A percentile compares a stretch with the other conserved stretches of the same genome.
These are phyloP conservation scores for Eurotiales sp. DNA, from an alignment of 2,329 filamentous ascomycete genomes.

Conservation along the genomic window DNA sequence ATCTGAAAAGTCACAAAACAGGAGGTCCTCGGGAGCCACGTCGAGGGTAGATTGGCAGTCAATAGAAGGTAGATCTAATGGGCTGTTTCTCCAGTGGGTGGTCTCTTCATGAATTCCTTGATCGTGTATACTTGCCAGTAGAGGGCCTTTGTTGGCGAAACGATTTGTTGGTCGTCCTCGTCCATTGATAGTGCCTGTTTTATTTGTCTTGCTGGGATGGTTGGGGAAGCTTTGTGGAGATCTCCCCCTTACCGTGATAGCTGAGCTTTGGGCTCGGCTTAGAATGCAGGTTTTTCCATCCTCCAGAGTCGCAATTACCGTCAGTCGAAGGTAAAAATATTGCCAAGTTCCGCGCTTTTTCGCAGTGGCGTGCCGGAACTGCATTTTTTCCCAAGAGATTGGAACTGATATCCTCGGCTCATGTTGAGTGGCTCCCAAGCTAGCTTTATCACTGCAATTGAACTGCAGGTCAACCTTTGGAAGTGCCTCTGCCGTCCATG, in stretches of 20 bases:
- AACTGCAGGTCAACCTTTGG: slow-evolving; percentile 2
- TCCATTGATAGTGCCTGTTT: background rate
- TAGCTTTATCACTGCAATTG: background rate
- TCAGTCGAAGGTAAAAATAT: slow-evolving; percentile 12
- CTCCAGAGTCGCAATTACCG: slow-evolving; percentile 6
- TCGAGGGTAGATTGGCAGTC: slow-evolving; percentile 4
- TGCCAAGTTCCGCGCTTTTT: slow-evolving; percentile 15
- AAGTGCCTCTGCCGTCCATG: background rate
- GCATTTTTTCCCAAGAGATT: slow-evolving; percentile 12
- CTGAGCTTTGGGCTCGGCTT: slow-evolving; percentile 6
- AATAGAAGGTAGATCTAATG: background rate
- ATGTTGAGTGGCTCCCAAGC: background rate
- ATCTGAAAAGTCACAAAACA: slow-evolving; percentile 13
- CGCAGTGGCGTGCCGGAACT: slow-evolving; percentile 13
- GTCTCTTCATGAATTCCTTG: background rate
- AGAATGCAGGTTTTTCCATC: slow-evolving; percentile 8
- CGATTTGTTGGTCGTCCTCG: background rate
- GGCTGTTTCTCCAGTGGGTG: background rate
- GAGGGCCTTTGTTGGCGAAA: background rate
- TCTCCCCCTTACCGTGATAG: slow-evolving; percentile 12
- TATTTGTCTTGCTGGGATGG: slow-evolving; percentile 3
- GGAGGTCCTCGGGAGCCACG: background rate
- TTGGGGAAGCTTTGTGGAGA: slow-evolving; percentile 12
- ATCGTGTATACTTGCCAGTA: background rate
- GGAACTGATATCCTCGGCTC: background rate